Base-by-base conservation (phyloP, 176 grass and related monocot species). In the Stipa capillata region DNA sequence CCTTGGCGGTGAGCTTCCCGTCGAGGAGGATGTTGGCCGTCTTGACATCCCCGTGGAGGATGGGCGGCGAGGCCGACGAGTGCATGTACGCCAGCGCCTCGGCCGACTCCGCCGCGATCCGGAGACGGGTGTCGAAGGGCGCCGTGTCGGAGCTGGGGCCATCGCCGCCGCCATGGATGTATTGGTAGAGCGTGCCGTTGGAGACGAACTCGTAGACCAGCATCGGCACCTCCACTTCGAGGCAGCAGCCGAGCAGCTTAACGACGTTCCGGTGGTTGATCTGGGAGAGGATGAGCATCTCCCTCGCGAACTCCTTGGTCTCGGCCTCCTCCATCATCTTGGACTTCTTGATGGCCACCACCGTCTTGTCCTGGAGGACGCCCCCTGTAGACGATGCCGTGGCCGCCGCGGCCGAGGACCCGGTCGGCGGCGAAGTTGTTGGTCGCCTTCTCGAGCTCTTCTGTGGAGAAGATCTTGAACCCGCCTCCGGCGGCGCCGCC, bases 191-290 rank as follows among this genome's bases (percentile, higher is more conserved):
- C 0, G 81, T 91, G 5, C 85, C 81, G 0, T 91, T 87, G 7
- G 85, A 80, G 44, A 87, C 79, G 8, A 65, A 91, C 23, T 91
- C 85, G 18, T 87, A 91, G 0, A 87, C 81, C 0, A 91, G 31
- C 85, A 87, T 87, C 0, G 89, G 85, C 9, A 91, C 80, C 29
- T 87, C 81, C 0, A 91, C 81, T 1, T 91, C 89, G 18, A 91
- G 83, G 44, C 89, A 91, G 51, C 85, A 91, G 35, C 89, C 85
- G 2, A 91, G 76, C 15, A 91, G 48, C 63, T 78, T 91, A 6
- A 87, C 81, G 0, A 85, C 72, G 17, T 87, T 91, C 65, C 75
- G 81, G 17, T 91, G 89, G 37, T 88, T 91, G 82, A 91, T 85
- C 41, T 91, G 89, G 4, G 82, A 75, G 52, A 91, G 72, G 35